A percentile compares a stretch with the other conserved stretches of the same genome.
Evolutionary conservation across 495 filamentous ascomycete genomes (phyloP).

Genomic region (Penicillium malachiteum): DNA sequence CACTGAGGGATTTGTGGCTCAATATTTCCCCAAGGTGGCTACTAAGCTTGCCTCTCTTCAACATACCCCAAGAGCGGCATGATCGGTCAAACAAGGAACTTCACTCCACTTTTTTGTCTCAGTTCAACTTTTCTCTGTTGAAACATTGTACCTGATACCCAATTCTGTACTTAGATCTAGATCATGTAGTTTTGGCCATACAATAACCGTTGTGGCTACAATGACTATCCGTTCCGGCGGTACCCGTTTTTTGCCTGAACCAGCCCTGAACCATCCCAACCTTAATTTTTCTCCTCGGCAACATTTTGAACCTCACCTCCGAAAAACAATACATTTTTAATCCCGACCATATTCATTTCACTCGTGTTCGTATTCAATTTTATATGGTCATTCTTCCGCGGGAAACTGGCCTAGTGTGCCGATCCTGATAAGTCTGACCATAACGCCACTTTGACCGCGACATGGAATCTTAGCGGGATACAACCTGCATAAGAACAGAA

Average conservation of each 20-base stretch:
- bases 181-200: too few species aligned
- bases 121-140: too few species aligned
- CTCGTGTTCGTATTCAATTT: background rate
- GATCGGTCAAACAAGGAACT: background rate
- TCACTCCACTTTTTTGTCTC: background rate
- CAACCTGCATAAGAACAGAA: background rate
- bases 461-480: background rate
- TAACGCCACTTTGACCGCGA: too few species aligned
- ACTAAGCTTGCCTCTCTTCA: conserved; percentile 33
- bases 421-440: background rate
- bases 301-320: conserved; percentile 5
- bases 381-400: background rate
- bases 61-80: background rate
- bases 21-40: conserved; percentile 53
- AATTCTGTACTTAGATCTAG: too few species aligned
- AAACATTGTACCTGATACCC: background rate
- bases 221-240: conserved; percentile 24
- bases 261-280: conserved; percentile 17
- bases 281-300: conserved; percentile 20
- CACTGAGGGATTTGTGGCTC: conserved; percentile 53
- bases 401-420: background rate
- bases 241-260: conserved; percentile 30
- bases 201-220: conserved; percentile 9
- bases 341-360: background rate
- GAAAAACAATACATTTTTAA: conserved; percentile 21